Base-by-base conservation (phyloP, 257 asterid genomes). In the Solanum virginianum region DNA sequence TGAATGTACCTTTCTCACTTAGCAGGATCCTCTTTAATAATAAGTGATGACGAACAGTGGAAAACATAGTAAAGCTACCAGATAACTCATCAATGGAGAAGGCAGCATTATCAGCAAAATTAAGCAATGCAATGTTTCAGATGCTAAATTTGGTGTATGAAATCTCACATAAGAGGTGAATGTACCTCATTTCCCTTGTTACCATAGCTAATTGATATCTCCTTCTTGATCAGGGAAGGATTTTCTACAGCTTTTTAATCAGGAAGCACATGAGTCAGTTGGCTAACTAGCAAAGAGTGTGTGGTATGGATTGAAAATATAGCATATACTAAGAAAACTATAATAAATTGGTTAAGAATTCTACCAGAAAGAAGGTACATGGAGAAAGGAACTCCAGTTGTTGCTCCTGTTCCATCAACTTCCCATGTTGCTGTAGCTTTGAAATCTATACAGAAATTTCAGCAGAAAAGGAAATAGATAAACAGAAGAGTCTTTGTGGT, bases 151-250 rank as follows among this genome's bases (percentile, higher is more conserved):
- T 80, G 83, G 51, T 36, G 74, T 22, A 66, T 69, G 53, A 45
- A 68, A 59, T 47, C 32, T 81, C 82, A 82, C 70, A 89, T 51
- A 26, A 84, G 47, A 81, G 71, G 83, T 51, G 69, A 71, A 36
- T 66, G 79, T 90, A 97, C 99, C 99, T 97, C 99, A 89, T 94
- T 95, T 81, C 99, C 99, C 92, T 97, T 97, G 94, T 90, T 86
- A 41, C 99, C 98, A 51, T 96, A 96, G 86, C 98, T 96, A 89
- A 96, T 96, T 83, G 95, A 88, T 89, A 95, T 92, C 92, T 96
- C 99, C 85, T 90, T 90, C 82, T 86, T 94, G 45, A 85, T 92
- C 79, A 90, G 84, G 65, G 83, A 89, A 55, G 85, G 70, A 88
- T 80, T 86, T 81, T 88, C 88, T 80, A 90, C 96, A 91, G 95